phyloP scores from a whole-genome alignment of 495 filamentous ascomycete species.

The Aspergillus taichungensis region DNA sequence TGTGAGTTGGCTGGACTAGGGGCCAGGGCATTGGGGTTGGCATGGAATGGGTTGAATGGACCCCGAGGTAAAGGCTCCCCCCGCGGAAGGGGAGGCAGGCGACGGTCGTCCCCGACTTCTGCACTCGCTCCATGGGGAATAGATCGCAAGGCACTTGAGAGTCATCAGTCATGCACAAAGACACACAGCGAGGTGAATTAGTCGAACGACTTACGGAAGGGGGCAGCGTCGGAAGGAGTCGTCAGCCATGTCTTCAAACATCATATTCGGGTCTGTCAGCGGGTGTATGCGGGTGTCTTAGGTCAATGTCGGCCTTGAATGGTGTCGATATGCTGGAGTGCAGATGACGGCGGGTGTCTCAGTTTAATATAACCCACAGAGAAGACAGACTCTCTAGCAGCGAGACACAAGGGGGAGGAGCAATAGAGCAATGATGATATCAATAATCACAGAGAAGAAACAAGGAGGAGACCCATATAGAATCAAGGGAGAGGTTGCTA shows the following conservation, averaged over 20 bases:
- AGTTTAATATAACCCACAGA: constrained; percentile 1
- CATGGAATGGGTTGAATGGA: constrained; percentile 33
- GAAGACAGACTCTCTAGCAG: constrained; percentile 1
- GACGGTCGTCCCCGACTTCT: constrained; percentile 28
- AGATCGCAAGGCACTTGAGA: constrained; percentile 11
- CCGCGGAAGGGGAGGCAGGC: constrained; percentile 35
- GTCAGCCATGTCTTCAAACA: constrained; percentile 31
- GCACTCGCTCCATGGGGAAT: constrained; percentile 10
- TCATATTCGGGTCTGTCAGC: constrained; percentile 8
- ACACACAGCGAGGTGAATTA: neutral
- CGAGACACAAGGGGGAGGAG: neutral
- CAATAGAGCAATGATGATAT: constrained; percentile 3
- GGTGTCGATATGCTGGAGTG: neutral
- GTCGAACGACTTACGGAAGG: constrained; percentile 29
- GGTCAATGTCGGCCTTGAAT: too few relatives aligned
- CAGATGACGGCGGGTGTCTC: neutral
- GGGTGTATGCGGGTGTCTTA: constrained; percentile 11
- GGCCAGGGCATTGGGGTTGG: constrained; percentile 17
- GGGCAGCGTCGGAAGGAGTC: constrained; percentile 28
- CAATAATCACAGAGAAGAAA: neutral
- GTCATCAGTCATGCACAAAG: constrained; percentile 11
- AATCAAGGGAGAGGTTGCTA: constrained; percentile 11
- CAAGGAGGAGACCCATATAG: constrained; percentile 1
- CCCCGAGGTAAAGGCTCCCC: constrained; percentile 35
- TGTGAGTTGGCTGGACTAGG: constrained; percentile 30